phyloP scores from a whole-genome alignment of 192 early-diverging fungal species.

The Coemansia erecta region DNA sequence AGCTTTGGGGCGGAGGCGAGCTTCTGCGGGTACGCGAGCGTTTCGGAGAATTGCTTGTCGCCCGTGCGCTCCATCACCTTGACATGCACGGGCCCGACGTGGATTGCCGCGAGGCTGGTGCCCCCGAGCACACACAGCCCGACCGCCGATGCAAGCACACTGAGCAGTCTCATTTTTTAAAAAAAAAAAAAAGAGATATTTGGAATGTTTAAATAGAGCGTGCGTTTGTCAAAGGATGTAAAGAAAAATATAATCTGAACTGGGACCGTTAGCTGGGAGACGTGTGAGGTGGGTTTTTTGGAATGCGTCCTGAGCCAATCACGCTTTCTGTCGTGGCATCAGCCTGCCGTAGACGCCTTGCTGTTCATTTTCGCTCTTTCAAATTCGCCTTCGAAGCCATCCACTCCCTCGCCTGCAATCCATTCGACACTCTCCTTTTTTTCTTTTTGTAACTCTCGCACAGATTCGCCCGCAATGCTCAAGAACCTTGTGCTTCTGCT shows the following conservation, averaged over 20 bases:
- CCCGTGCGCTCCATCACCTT: slow-evolving; percentile 48
- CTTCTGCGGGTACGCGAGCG: slow-evolving; percentile 16
- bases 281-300: too few relatives aligned
- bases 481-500: slow-evolving; percentile 45
- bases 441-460: neutral
- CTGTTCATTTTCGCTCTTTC: slow-evolving; percentile 2
- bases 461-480: slow-evolving; percentile 26
- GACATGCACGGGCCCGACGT: slow-evolving; percentile 23
- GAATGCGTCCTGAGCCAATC: slow-evolving; percentile 19
- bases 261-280: too few relatives aligned
- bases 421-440: neutral
- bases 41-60: slow-evolving; percentile 39
- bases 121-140: slow-evolving; percentile 5
- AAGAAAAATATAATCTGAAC: too few relatives aligned
- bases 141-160: neutral
- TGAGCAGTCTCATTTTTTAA: neutral
- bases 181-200: neutral
- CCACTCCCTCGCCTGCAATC: neutral
- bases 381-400: neutral
- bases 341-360: neutral
- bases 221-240: too few relatives aligned
- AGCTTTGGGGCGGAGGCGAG: slow-evolving; percentile 23
- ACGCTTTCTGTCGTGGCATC: slow-evolving; percentile 22
- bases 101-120: slow-evolving; percentile 6
- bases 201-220: neutral